phyloP scores from a whole-genome alignment of 257 asterid genomes.

The Verbena officinalis region DNA sequence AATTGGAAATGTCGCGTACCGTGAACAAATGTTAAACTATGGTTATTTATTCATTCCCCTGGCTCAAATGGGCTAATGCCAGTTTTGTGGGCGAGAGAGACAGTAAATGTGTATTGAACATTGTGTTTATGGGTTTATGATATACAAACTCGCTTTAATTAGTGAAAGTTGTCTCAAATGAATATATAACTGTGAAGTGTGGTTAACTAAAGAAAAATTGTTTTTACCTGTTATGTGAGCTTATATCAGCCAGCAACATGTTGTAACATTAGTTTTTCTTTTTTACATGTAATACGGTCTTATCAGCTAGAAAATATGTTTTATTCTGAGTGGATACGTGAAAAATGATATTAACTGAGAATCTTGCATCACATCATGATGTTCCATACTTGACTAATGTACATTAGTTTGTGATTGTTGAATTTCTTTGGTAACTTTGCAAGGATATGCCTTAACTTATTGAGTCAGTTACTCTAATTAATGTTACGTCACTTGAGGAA shows the following conservation, averaged over 20 bases:
- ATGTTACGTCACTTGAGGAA: not conserved
- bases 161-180: no score
- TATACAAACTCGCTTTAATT: not conserved
- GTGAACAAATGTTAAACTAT: not conserved
- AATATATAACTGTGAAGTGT: no score
- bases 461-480: not conserved
- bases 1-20: not conserved
- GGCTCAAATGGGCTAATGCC: slow-evolving; percentile 19
- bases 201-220: no score
- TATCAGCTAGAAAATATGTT: no score
- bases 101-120: not conserved
- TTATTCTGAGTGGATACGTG: slow-evolving; percentile 1
- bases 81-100: not conserved
- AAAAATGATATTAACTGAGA: no score
- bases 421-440: not conserved
- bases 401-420: no score
- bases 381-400: no score
- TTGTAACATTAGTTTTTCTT: no score
- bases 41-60: slow-evolving; percentile 1
- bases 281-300: no score
- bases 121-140: not conserved
- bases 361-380: no score
- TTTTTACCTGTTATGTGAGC: no score
- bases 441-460: slow-evolving; percentile 10
- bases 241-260: no score